Base-by-base conservation (phyloP, 345 rosid species). In the Eucalyptus paniculata region DNA sequence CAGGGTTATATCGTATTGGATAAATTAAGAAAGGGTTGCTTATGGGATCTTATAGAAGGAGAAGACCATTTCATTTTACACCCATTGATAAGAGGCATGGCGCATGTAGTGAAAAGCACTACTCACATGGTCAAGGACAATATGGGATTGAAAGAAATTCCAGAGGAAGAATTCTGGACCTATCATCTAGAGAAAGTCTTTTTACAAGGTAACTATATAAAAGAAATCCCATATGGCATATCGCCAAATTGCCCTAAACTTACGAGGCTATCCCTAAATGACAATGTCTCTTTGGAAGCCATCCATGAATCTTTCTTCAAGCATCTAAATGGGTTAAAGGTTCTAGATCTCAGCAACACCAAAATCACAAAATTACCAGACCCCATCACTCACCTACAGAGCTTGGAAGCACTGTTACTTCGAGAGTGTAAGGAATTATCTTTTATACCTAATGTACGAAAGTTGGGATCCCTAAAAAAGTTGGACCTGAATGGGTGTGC, bases 31-130 rank as follows among this genome's bases (percentile, higher is more conserved):
- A 88, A 42, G 11, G 26, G 13, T 12, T 89, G 86, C 37, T 14
- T 92, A 77, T 54, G 89, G 19, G 91, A 91, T 2, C 0, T 34
- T 34, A n/a, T n/a, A n/a, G 72, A n/a, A 67, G 72, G 17, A 19
- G 47, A 2, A 2, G 42, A 8, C 8, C 0, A 54, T 49, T 11
- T 86, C n/a, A 8, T 47, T 91, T 42, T 89, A 92, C 90, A 91
- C 89, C 87, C 60, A 6, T 9, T 92, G 50, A 50, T 90, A 6
- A 86, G 92, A 87, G 91, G 87, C 15, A 88, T 94, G 92, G 91
- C 94, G 12, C 67, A n/a, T 32, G 0, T 49, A 0, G 77, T 86
- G 23, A 56, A 60, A 4, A 53, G 6, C 12, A 90, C 53, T 13
- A 47, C 69, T 12, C 69, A 62, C 69, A 28, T 62, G 69, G 69